A percentile compares a stretch with the other conserved stretches of the same genome.
phyloP scores from a whole-genome alignment of 768 basidiomycete genomes.

The Psilocybe sp. region DNA sequence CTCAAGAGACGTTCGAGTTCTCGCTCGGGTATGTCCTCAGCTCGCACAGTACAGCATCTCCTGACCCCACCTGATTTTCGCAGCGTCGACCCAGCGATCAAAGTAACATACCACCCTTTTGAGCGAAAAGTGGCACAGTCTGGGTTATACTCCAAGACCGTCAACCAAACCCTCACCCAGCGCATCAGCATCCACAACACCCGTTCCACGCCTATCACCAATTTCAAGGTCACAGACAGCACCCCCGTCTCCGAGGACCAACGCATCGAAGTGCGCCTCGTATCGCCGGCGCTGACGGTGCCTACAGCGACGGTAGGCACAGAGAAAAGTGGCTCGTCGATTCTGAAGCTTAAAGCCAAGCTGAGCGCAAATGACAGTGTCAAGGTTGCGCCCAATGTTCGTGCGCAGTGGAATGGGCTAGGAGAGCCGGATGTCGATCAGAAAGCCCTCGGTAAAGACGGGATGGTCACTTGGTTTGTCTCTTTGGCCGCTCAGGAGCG shows the following conservation, averaged over 20 bases:
- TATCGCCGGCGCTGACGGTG: slow-evolving; percentile 22
- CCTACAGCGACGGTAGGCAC: slow-evolving; percentile 7
- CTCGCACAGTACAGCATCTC: slow-evolving; percentile 20
- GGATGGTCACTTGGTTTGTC: slow-evolving; percentile 22
- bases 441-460: slow-evolving; percentile 22
- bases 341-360: too few species aligned
- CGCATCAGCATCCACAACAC: slow-evolving; percentile 36
- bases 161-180: slow-evolving; percentile 27
- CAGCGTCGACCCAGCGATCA: slow-evolving; percentile 37
- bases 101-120: slow-evolving; percentile 34
- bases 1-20: slow-evolving; percentile 36
- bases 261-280: slow-evolving; percentile 37
- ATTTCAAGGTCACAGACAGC: slow-evolving; percentile 35
- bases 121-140: slow-evolving; percentile 28
- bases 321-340: background rate
- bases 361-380: too few species aligned
- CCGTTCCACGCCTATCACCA: slow-evolving; percentile 23
- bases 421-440: slow-evolving; percentile 26
- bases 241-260: slow-evolving; percentile 35
- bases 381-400: too few species aligned
- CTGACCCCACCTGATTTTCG: slow-evolving; percentile 27
- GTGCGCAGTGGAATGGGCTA: slow-evolving; percentile 11
- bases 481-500: slow-evolving; percentile 16
- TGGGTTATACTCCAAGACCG: slow-evolving; percentile 32
- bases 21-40: slow-evolving; percentile 30